Percentiles rank a stretch among this genome's conserved stretches.
phyloP scores from a whole-genome alignment of 1,139 yeast species.

The Nakaseomyces bracarensis region DNA sequence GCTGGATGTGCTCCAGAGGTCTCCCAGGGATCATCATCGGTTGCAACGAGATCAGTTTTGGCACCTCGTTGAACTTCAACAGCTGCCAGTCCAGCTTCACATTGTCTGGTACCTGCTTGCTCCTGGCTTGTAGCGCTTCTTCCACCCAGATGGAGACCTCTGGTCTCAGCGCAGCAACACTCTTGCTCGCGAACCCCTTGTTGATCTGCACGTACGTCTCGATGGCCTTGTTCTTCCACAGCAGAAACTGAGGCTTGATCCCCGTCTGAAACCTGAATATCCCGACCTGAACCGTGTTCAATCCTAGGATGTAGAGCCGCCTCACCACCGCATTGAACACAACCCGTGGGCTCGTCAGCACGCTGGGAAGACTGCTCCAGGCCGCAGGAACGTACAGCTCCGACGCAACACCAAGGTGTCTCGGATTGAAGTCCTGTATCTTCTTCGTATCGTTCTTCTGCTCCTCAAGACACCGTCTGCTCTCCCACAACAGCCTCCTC shows the following conservation, averaged over 20 bases:
- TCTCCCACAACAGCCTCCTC: background rate
- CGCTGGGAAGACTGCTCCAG: constrained; percentile 38
- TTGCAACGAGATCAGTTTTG: constrained; percentile 65
- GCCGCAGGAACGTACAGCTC: constrained; percentile 45
- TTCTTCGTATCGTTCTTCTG: constrained; percentile 4
- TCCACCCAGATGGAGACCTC: constrained; percentile 54
- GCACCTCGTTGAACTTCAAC: constrained; percentile 57
- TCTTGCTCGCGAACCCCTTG: constrained; percentile 53
- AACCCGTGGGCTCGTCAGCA: constrained; percentile 36
- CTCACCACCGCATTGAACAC: constrained; percentile 39
- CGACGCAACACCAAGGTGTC: constrained; percentile 40
- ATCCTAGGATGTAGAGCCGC: constrained; percentile 46
- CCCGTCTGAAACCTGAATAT: constrained; percentile 57
- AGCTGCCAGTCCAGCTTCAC: constrained; percentile 69
- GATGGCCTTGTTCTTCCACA: constrained; percentile 69
- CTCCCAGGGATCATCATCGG: constrained; percentile 54
- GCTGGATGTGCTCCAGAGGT: constrained; percentile 60
- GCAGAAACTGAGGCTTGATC: constrained; percentile 52
- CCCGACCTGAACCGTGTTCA: constrained; percentile 58
- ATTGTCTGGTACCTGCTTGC: constrained; percentile 48
- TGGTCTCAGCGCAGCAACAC: constrained; percentile 38
- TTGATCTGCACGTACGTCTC: constrained; percentile 58
- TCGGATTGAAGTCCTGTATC: constrained; percentile 27
- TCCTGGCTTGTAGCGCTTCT: constrained; percentile 46
- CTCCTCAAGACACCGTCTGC: background rate